Conservation (phyloP, 768 basidiomycete genomes). For the Guyanaporus albipodus region DNA sequence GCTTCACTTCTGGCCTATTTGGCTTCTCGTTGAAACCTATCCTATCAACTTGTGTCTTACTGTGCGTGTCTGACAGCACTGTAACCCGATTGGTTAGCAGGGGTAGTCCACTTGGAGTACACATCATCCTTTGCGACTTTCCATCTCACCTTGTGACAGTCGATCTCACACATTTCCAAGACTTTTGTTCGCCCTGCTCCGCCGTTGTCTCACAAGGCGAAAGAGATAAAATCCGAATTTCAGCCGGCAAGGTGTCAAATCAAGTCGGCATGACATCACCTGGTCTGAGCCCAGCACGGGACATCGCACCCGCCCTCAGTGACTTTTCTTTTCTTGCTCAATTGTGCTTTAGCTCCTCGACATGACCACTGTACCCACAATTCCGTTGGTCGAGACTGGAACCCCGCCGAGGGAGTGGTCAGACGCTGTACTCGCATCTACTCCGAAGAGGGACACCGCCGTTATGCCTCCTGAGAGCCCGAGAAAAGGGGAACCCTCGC, state of each 20-base stretch:
- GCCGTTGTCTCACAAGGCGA: not conserved
- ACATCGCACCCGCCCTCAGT: not conserved
- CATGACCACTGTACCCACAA: conserved; percentile 20
- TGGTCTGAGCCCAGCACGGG: conserved; percentile 8
- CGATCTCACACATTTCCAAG: too few relatives aligned
- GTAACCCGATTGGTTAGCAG: too few relatives aligned
- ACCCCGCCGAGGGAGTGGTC: conserved; percentile 19
- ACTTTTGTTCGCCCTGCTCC: too few relatives aligned
- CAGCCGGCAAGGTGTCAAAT: conserved; percentile 11
- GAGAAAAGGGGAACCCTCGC: too few relatives aligned
- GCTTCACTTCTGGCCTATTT: too few relatives aligned
- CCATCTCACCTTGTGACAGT: too few relatives aligned
- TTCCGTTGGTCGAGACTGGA: conserved; percentile 16
- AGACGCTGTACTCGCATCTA: conserved; percentile 16
- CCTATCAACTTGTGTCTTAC: too few relatives aligned
- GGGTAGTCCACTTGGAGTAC: too few relatives aligned
- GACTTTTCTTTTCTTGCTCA: not conserved
- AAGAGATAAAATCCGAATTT: not conserved
- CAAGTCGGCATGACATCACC: conserved; percentile 27
- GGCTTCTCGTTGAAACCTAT: too few relatives aligned
- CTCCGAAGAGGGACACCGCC: conserved; percentile 1
- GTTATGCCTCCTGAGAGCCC: not conserved
- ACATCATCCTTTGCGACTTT: too few relatives aligned
- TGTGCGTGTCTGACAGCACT: too few relatives aligned
- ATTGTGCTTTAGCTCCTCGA: not conserved